These are phyloP conservation scores for Kuraishia piskuri DNA, from an alignment of 805 yeast species.

Conservation along the genomic window DNA sequence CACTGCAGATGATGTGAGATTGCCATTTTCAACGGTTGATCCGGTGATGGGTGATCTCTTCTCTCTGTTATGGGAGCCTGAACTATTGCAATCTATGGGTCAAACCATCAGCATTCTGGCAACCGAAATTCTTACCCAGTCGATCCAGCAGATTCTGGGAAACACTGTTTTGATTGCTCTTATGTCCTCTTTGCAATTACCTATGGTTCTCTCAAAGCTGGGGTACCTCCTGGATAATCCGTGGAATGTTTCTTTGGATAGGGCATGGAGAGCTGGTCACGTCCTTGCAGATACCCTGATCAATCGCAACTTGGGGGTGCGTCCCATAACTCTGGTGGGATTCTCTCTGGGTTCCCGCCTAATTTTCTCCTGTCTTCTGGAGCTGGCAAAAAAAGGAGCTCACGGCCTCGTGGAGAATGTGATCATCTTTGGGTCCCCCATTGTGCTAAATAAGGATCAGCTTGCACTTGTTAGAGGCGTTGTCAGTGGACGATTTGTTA, in stretches of 20 bases:
- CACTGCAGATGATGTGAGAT: constrained; percentile 87
- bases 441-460: constrained; percentile 72
- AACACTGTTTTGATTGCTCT: constrained; percentile 82
- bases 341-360: constrained; percentile 91
- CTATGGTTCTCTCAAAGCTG: constrained; percentile 83
- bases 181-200: constrained; percentile 89
- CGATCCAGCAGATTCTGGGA: constrained; percentile 92
- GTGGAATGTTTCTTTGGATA: constrained; percentile 93
- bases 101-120: constrained; percentile 92
- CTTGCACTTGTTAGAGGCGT: constrained; percentile 71
- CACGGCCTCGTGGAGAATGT: constrained; percentile 87
- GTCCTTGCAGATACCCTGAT: constrained; percentile 87
- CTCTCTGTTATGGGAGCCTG: constrained; percentile 96
- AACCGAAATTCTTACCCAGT: constrained; percentile 84
- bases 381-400: constrained; percentile 78
- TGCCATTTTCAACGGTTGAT: constrained; percentile 94
- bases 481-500: constrained; percentile 83
- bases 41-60: constrained; percentile 97
- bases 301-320: constrained; percentile 78
- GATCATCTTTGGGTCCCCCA: constrained; percentile 79
- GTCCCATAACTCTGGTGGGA: constrained; percentile 90
- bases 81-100: constrained; percentile 91
- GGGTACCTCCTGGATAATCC: constrained; percentile 92
- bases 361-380: constrained; percentile 81
- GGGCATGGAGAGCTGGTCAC: constrained; percentile 95